Percentiles rank a stretch among this genome's conserved stretches.
phyloP scores from a whole-genome alignment of 768 basidiomycete genomes.

The Suillus plorans region DNA sequence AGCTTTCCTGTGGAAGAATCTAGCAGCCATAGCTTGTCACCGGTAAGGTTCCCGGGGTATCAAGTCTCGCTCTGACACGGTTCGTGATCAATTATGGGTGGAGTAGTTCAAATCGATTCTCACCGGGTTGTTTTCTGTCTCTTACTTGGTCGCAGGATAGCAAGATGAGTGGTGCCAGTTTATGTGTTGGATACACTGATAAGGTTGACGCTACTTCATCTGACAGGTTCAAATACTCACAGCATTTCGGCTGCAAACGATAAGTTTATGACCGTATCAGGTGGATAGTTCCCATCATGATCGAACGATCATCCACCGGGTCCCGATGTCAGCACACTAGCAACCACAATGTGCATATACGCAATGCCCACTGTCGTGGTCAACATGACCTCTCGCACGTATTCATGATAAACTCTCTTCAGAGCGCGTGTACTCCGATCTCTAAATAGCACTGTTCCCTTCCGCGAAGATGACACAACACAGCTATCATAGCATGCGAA shows the following conservation, averaged over 20 bases:
- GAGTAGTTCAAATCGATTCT: neutral
- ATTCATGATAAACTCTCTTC: too few relatives aligned
- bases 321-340: neutral
- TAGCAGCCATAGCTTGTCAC: neutral
- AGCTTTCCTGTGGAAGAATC: neutral
- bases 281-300: too few relatives aligned
- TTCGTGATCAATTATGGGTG: neutral
- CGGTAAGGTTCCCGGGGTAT: neutral
- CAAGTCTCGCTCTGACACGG: neutral
- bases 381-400: too few relatives aligned
- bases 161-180: neutral
- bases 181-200: neutral
- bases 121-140: neutral
- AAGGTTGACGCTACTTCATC: neutral
- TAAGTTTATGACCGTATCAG: neutral
- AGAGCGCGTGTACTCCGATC: too few relatives aligned
- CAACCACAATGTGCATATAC: neutral
- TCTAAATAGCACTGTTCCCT: too few relatives aligned
- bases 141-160: neutral
- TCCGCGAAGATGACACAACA: too few relatives aligned
- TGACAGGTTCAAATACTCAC: neutral
- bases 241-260: neutral
- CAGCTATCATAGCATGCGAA: too few relatives aligned
- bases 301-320: neutral
- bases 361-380: neutral